Evolutionary conservation across 2,329 filamentous ascomycete genomes (phyloP).

Genomic region (Fusarium metavorans): DNA sequence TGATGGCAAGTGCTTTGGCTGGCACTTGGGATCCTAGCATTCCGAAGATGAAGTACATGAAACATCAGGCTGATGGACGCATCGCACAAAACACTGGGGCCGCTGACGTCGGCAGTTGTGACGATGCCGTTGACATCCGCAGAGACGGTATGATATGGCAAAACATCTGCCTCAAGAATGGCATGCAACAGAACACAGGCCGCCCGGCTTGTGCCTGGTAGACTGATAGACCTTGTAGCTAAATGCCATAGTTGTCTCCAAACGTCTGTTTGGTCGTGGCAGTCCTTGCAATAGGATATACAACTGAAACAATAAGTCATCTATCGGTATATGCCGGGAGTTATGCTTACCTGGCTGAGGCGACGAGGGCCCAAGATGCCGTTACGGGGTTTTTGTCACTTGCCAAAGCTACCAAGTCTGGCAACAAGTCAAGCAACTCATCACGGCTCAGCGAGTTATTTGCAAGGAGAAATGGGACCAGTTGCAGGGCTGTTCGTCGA

Average conservation of each 20-base stretch:
- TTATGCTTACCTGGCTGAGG: slow-evolving; percentile 76
- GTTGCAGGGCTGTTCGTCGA: slow-evolving; percentile 66
- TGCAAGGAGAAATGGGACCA: slow-evolving; percentile 68
- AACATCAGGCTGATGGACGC: slow-evolving; percentile 80
- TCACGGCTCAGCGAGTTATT: slow-evolving; percentile 59
- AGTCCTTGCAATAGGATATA: slow-evolving; percentile 37
- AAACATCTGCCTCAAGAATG: slow-evolving; percentile 73
- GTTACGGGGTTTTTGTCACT: slow-evolving; percentile 76
- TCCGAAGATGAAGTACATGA: slow-evolving; percentile 73
- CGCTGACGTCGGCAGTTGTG: slow-evolving; percentile 82
- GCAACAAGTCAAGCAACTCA: slow-evolving; percentile 67
- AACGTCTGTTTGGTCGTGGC: slow-evolving; percentile 53
- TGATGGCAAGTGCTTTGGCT: slow-evolving; percentile 76
- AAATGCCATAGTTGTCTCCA: slow-evolving; percentile 86
- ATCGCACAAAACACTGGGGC: slow-evolving; percentile 83
- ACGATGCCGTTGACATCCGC: slow-evolving; percentile 80
- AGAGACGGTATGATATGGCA: slow-evolving; percentile 75
- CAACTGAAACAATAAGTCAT: slow-evolving; percentile 49
- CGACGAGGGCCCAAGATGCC: slow-evolving; percentile 86
- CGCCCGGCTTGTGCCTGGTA: slow-evolving; percentile 78
- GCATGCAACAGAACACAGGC: slow-evolving; percentile 79
- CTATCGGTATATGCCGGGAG: background rate
- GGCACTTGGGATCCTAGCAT: slow-evolving; percentile 75
- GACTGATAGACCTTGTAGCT: slow-evolving; percentile 76
- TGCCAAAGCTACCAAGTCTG: slow-evolving; percentile 68